Conservation (phyloP, 2,329 filamentous ascomycete species). For the Rhynchosporium secalis region DNA sequence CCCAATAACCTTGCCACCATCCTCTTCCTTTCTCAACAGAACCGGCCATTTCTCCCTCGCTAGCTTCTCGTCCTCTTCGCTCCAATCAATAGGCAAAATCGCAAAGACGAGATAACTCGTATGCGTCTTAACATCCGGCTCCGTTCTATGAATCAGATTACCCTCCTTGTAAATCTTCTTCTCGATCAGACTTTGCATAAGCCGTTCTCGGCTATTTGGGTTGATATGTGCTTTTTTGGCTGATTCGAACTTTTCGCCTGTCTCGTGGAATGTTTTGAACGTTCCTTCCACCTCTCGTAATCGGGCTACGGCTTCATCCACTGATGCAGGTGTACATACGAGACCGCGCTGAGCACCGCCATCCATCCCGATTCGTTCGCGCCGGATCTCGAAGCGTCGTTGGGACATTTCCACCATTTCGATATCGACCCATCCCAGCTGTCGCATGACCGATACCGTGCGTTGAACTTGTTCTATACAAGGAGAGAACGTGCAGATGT, state of each 20-base stretch:
- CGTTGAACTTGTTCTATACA: slow-evolving; percentile 95
- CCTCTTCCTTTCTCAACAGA: slow-evolving; percentile 25
- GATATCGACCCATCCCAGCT: slow-evolving; percentile 85
- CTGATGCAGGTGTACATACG: slow-evolving; percentile 62
- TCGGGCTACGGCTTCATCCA: slow-evolving; percentile 74
- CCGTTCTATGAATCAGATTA: slow-evolving; percentile 74
- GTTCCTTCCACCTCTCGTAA: slow-evolving; percentile 72
- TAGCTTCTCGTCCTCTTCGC: slow-evolving; percentile 72
- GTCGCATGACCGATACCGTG: slow-evolving; percentile 78
- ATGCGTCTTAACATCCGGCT: slow-evolving; percentile 90
- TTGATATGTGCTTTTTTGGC: slow-evolving; percentile 39
- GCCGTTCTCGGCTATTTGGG: slow-evolving; percentile 39
- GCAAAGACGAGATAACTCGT: slow-evolving; percentile 98
- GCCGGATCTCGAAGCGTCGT: slow-evolving; percentile 74
- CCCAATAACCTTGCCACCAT: slow-evolving; percentile 10
- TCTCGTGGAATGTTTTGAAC: slow-evolving; percentile 62
- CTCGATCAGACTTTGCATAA: slow-evolving; percentile 39
- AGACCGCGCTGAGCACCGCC: slow-evolving; percentile 56
- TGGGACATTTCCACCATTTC: slow-evolving; percentile 89
- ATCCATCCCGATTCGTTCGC: slow-evolving; percentile 76
- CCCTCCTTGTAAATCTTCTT: slow-evolving; percentile 72
- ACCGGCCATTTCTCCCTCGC: slow-evolving; percentile 59
- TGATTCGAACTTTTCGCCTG: slow-evolving; percentile 35
- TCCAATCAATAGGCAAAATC: slow-evolving; percentile 83
- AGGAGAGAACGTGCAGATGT: slow-evolving; percentile 93